These are phyloP conservation scores for Fraxinus paxiana DNA, from an alignment of 305 asterid genomes.

Conservation along the genomic window DNA sequence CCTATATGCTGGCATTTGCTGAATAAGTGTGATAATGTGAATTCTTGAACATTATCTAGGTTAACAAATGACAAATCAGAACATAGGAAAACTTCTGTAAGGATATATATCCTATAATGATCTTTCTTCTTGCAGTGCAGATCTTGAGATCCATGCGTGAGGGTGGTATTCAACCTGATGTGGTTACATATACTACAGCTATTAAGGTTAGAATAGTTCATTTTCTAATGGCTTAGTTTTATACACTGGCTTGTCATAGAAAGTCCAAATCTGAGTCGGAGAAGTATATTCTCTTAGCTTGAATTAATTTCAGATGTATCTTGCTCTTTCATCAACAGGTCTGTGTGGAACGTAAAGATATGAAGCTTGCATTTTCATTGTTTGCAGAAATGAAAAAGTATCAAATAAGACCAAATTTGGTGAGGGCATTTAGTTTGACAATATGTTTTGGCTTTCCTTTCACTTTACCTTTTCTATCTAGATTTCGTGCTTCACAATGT, in stretches of 20 bases:
- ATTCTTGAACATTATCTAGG: not conserved
- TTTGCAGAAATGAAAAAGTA: conserved; percentile 72
- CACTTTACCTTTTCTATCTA: not conserved
- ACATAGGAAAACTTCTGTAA: not conserved
- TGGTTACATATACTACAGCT: conserved; percentile 79
- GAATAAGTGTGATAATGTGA: not conserved
- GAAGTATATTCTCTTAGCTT: conserved; percentile 11
- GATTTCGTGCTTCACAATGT: not conserved
- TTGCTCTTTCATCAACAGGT: conserved; percentile 51
- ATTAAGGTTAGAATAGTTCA: conserved; percentile 56
- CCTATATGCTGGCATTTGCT: conserved; percentile 11
- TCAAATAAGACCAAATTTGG: conserved; percentile 80
- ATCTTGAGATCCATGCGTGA: conserved; percentile 74
- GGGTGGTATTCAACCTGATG: conserved; percentile 83
- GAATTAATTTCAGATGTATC: conserved; percentile 11
- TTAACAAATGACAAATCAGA: not conserved
- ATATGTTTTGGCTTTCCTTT: not conserved
- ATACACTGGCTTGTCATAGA: conserved; percentile 8
- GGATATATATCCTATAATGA: conserved; percentile 1
- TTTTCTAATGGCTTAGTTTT: conserved; percentile 7
- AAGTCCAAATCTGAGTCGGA: not conserved
- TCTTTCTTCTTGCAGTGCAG: conserved; percentile 46
- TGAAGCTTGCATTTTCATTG: conserved; percentile 61
- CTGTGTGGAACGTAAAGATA: conserved; percentile 60
- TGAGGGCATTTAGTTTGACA: conserved; percentile 29